phyloP scores from a whole-genome alignment of 257 asterid species.

The Solanum piurae region DNA sequence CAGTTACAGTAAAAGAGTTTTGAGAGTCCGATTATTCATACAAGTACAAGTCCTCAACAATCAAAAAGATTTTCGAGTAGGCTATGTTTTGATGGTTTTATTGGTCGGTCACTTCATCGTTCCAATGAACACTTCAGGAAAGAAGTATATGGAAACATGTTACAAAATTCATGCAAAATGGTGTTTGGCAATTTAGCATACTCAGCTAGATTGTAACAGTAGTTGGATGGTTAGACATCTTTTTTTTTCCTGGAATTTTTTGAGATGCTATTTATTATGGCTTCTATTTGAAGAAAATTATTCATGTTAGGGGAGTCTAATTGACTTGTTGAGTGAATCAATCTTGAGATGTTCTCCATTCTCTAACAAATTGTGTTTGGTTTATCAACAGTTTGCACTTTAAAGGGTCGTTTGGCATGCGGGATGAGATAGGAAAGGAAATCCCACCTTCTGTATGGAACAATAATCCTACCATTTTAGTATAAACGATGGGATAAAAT shows the following conservation, averaged over 20 bases:
- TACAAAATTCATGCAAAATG: not conserved
- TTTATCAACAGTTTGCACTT: not conserved
- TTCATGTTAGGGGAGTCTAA: not conserved
- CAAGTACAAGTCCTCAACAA: not conserved
- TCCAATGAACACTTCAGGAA: not conserved
- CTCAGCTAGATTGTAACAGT: not conserved
- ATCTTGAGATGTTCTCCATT: not conserved
- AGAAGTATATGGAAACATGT: not conserved
- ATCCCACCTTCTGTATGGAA: not conserved
- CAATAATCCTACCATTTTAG: not conserved
- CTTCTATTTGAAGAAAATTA: not conserved
- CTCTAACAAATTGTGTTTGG: not conserved
- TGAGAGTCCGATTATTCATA: constrained; percentile 12
- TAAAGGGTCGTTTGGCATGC: not conserved
- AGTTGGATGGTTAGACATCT: not conserved
- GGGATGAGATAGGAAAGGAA: not conserved
- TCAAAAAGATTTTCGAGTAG: not conserved
- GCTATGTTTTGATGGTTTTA: not conserved
- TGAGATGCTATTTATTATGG: not conserved
- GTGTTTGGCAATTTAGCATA: not conserved
- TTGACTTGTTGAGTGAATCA: not conserved
- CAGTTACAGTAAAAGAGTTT: constrained; percentile 42
- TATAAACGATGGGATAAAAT: not conserved
- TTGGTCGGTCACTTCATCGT: not conserved
- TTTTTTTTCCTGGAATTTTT: not conserved